Evolutionary conservation across 768 basidiomycete species (phyloP), one percentile per base, ranked within the genome.

Genomic region (Rhodotorula paludigena): DNA sequence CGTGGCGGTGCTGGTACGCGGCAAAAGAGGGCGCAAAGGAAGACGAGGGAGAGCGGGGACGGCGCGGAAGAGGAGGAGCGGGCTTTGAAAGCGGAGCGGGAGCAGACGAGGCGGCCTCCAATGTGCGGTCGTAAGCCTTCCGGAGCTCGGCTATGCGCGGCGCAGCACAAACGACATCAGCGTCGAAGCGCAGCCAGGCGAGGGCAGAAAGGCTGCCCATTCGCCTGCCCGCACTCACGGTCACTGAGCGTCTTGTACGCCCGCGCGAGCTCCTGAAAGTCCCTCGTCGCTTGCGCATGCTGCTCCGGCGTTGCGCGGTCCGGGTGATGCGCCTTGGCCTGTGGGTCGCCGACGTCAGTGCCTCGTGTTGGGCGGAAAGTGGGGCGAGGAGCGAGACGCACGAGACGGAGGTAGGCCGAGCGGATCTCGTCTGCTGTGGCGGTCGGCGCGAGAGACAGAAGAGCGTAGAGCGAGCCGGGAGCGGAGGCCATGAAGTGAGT

Each of bases 331-430:
- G 16, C 25, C 61, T 55, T 62, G 1, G 52, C 52, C 61, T 62
- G 53, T 14, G 33, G n/a, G 25, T 12, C 20, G n/a, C 21, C 5
- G 15, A 30, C 18, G 0, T n/a, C 6, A 12, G 33, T 15, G 14
- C 23, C 18, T 25, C 32, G 14, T 35, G 21, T 23, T 25, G 2
- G 10, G 30, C 25, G n/a, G 16, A 30, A 30, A 33, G 9, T 7
- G 41, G 33, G 59, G 28, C 18, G 33, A 36, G 20, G 28, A 51
- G 30, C 28, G 21, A 38, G 28, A 57, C 60, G 41, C 33, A 62
- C 60, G 23, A 53, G 51, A 15, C 12, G 25, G 32, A 61, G 51
- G 42, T 61, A 61, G 39, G 60, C 41, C 5, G 41, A 3, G 21
- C 60, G 49, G 33, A 61, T 8, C 9, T 53, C 39, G 2, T 53